Evolutionary conservation across 352 stramenopile species (phyloP), one percentile per base, ranked within the genome.

Genomic region (Phytophthora fragariae): DNA sequence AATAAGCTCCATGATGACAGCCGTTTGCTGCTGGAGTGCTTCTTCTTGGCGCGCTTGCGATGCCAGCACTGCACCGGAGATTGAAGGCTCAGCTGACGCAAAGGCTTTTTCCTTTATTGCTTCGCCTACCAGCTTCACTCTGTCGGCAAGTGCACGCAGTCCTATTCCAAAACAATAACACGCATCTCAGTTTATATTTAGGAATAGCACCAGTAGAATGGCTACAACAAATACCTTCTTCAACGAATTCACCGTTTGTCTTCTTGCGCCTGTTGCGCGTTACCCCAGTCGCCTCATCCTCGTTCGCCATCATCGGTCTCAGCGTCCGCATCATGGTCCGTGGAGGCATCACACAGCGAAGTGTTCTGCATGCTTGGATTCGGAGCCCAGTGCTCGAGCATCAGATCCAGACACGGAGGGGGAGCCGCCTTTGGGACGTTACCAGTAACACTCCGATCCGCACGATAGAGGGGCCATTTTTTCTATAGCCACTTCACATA

Each of bases 181-280:
- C 17, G 29, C 54, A 60, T 46, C 12, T 49, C 46, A 35, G n/a
- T 47, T 19, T 41, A 41, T 41, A 41, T 2, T 41, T 41, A 12
- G 11, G 11, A 41, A 41, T 12, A 41, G 8, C 11, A 12, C 11
- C 7, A 12, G 8, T 41, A 41, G 35, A 12, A 12, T 8, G 7
- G 7, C 8, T 12, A 41, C 35, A 41, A 12, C 11, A 41, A 1
- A 15, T 54, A 59, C 60, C 60, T 60, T 47, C 47, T 59, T 67
- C 49, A 21, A 59, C 60, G 35, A n/a, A 67, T 44, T 67, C 60
- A 1, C 49, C 49, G 21, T 54, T 67, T 19, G 60, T 67, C 44
- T 67, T 67, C 33, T 67, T 67, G 49, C 60, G 60, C 33, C 59
- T 67, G 14, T 31, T 60, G 15, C 49, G 49, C 35, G 35, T 12